Conservation (phyloP, 495 filamentous ascomycete genomes). For the Hamigera avellanea region DNA sequence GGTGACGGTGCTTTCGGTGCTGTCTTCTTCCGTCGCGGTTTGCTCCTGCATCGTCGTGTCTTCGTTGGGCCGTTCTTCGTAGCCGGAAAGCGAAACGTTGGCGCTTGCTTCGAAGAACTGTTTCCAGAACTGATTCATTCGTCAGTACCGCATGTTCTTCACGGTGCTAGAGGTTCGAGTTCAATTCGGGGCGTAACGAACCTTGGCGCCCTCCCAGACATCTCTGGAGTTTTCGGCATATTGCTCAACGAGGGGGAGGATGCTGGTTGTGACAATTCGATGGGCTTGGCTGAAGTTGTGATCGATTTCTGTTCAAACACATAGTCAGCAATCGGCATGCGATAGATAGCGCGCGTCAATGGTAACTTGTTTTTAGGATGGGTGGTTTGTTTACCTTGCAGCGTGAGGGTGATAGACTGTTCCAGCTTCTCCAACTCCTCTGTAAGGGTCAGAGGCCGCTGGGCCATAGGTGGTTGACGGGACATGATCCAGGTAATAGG, state of each 20-base stretch:
- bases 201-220: conserved; percentile 96
- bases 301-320: conserved; percentile 71
- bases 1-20: conserved; percentile 24
- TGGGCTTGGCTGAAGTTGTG: conserved; percentile 96
- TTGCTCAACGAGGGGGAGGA: conserved; percentile 89
- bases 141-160: too few relatives aligned
- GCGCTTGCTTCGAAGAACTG: conserved; percentile 98
- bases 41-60: conserved; percentile 36
- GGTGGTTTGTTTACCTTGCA: conserved; percentile 56
- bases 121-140: conserved; percentile 84
- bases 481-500: conserved; percentile 31
- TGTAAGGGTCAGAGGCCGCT: conserved; percentile 66
- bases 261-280: conserved; percentile 87
- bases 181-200: too few relatives aligned
- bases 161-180: too few relatives aligned
- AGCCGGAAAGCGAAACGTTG: conserved; percentile 93
- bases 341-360: too few relatives aligned
- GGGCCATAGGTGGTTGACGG: conserved; percentile 37
- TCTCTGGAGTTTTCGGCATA: conserved; percentile 88
- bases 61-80: conserved; percentile 63
- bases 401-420: conserved; percentile 89
- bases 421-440: conserved; percentile 95
- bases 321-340: too few relatives aligned
- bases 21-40: conserved; percentile 36
- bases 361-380: conserved; percentile 9